These are phyloP conservation scores for Dioszegia hungarica DNA, from an alignment of 768 basidiomycete species.

Conservation along the genomic window DNA sequence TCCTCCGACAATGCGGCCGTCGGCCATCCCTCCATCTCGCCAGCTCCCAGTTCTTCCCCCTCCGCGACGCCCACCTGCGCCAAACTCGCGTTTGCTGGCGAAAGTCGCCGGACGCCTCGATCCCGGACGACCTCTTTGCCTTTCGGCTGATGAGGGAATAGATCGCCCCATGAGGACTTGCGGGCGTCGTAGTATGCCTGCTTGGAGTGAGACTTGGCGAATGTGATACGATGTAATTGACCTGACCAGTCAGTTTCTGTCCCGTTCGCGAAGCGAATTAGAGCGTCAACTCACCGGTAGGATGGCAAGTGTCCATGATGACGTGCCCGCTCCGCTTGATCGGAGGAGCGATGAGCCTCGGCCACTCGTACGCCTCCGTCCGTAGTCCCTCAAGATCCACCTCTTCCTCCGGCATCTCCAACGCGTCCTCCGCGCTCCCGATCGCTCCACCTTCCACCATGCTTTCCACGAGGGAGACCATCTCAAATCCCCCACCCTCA, in stretches of 20 bases:
- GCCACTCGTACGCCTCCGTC: constrained; percentile 78
- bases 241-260: constrained; percentile 58
- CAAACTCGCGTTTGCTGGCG: background rate
- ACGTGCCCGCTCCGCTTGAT: constrained; percentile 87
- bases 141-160: constrained; percentile 85
- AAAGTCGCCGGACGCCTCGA: constrained; percentile 39
- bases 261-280: no score
- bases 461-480: constrained; percentile 20
- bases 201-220: constrained; percentile 92
- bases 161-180: constrained; percentile 88
- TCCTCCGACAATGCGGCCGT: constrained; percentile 15
- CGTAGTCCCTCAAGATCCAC: constrained; percentile 52
- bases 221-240: constrained; percentile 82
- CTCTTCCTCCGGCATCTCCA: background rate
- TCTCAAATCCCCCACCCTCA: constrained; percentile 53
- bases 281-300: constrained; percentile 58
- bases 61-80: background rate
- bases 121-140: constrained; percentile 29
- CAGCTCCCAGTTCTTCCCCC: no score
- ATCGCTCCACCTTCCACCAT: background rate
- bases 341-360: constrained; percentile 86
- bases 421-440: background rate
- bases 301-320: constrained; percentile 79
- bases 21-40: constrained; percentile 8
- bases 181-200: constrained; percentile 91